Conservation (phyloP, 495 filamentous ascomycete species). For the Penicillium flavigenum region DNA sequence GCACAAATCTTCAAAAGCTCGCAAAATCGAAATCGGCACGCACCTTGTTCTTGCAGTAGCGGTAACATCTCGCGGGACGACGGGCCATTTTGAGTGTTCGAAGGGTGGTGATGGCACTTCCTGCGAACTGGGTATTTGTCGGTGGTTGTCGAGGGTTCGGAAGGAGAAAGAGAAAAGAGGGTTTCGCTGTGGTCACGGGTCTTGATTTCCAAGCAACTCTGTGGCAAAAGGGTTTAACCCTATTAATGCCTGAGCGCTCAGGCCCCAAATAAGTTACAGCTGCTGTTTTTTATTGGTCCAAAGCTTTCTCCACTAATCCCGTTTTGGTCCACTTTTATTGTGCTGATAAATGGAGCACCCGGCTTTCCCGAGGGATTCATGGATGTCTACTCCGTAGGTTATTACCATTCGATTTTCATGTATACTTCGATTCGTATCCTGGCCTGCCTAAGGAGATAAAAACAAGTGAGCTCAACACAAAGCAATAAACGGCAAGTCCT, state of each 20-base stretch:
- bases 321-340: neutral
- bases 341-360: neutral
- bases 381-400: too few species aligned
- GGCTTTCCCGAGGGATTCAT: neutral
- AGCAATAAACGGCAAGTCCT: neutral
- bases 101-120: constrained; percentile 55
- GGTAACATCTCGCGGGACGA: constrained; percentile 98
- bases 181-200: constrained; percentile 33
- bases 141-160: constrained; percentile 42
- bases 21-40: constrained; percentile 35
- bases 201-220: constrained; percentile 54
- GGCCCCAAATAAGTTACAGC: constrained; percentile 15
- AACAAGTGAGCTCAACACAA: neutral
- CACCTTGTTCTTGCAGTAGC: constrained; percentile 99
- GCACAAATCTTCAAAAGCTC: constrained; percentile 31
- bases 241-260: constrained; percentile 40
- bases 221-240: constrained; percentile 52
- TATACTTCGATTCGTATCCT: neutral
- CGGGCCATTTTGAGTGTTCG: constrained; percentile 89
- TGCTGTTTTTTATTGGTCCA: constrained; percentile 12
- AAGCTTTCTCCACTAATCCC: neutral
- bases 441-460: neutral
- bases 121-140: constrained; percentile 50
- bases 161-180: constrained; percentile 37
- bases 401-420: neutral